A percentile compares a stretch with the other conserved stretches of the same genome.
phyloP scores from a whole-genome alignment of 2,329 filamentous ascomycete genomes.

The Metarhizium brunneum region DNA sequence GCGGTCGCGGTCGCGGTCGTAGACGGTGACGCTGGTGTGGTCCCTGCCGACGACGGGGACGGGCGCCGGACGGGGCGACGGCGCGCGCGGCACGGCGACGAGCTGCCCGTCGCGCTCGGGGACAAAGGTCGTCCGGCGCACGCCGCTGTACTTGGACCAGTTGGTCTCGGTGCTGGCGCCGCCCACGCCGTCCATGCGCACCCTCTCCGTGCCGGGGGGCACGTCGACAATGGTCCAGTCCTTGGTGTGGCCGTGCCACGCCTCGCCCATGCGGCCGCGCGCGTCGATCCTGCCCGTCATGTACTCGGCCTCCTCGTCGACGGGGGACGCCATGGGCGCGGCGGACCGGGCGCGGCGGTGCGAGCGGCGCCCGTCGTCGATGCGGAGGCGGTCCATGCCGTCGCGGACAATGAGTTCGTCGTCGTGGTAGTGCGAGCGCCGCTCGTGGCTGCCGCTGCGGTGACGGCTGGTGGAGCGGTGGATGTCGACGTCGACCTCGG shows the following conservation, averaged over 20 bases:
- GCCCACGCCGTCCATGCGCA: constrained; percentile 73
- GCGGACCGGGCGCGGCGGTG: constrained; percentile 44
- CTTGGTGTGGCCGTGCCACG: constrained; percentile 61
- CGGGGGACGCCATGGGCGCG: constrained; percentile 29
- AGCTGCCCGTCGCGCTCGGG: constrained; percentile 50
- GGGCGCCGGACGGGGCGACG: constrained; percentile 12
- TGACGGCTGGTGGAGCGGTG: constrained; percentile 24
- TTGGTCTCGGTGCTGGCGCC: constrained; percentile 67
- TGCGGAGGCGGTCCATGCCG: constrained; percentile 38
- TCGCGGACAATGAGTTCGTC: constrained; percentile 59
- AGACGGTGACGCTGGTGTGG: constrained; percentile 36
- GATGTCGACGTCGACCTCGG: constrained; percentile 53
- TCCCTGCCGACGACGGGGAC: constrained; percentile 21
- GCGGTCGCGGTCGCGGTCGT: constrained; percentile 34
- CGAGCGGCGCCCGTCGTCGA: constrained; percentile 29
- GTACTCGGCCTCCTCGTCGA: constrained; percentile 55
- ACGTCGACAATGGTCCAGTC: constrained; percentile 80
- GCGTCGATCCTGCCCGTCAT: constrained; percentile 45
- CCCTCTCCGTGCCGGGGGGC: constrained; percentile 70
- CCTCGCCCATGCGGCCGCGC: constrained; percentile 62
- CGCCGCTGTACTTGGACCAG: constrained; percentile 73
- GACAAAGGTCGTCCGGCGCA: constrained; percentile 64
- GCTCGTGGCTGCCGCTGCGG: constrained; percentile 29
- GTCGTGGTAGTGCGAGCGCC: constrained; percentile 37
- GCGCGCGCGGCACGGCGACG: constrained; percentile 13